These are phyloP conservation scores for Macrolepiota dolichaula DNA, from an alignment of 768 basidiomycete species.

Conservation along the genomic window DNA sequence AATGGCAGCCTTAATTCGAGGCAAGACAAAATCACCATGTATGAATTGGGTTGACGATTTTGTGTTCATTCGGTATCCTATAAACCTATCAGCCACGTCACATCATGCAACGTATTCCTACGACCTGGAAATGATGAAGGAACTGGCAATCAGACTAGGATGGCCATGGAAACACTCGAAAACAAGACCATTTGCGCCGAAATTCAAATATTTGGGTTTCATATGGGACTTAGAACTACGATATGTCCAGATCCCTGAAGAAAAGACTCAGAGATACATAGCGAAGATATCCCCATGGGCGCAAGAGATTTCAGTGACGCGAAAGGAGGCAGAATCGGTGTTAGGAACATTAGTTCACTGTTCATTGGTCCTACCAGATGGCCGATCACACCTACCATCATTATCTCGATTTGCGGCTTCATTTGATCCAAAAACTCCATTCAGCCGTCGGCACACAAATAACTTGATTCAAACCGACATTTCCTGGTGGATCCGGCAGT, in stretches of 20 bases:
- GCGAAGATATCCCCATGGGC: background rate
- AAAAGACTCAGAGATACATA: slow-evolving; percentile 10
- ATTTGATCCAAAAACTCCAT: slow-evolving; percentile 19
- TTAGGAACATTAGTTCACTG: slow-evolving; percentile 35
- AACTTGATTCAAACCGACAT: slow-evolving; percentile 21
- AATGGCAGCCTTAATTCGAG: slow-evolving; percentile 21
- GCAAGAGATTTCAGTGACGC: background rate
- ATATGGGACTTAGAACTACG: slow-evolving; percentile 27
- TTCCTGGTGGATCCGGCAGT: slow-evolving; percentile 26
- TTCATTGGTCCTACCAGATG: slow-evolving; percentile 24
- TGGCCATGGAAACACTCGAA: slow-evolving; percentile 34
- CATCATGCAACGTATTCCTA: too few relatives aligned
- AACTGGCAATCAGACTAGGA: slow-evolving; percentile 21
- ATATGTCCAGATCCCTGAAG: slow-evolving; percentile 25
- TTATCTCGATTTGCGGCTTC: slow-evolving; percentile 24
- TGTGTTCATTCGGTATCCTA: slow-evolving; percentile 7
- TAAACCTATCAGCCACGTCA: too few relatives aligned
- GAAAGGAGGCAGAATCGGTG: slow-evolving; percentile 21
- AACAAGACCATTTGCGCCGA: slow-evolving; percentile 20
- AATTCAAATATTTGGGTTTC: slow-evolving; percentile 35
- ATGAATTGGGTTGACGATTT: slow-evolving; percentile 32
- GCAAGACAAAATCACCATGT: background rate
- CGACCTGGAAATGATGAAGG: slow-evolving; percentile 8
- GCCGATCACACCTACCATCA: slow-evolving; percentile 25
- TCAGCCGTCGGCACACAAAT: slow-evolving; percentile 14